Evolutionary conservation across 2,329 filamentous ascomycete genomes (phyloP).

Genomic region (Diaporthe sp.): DNA sequence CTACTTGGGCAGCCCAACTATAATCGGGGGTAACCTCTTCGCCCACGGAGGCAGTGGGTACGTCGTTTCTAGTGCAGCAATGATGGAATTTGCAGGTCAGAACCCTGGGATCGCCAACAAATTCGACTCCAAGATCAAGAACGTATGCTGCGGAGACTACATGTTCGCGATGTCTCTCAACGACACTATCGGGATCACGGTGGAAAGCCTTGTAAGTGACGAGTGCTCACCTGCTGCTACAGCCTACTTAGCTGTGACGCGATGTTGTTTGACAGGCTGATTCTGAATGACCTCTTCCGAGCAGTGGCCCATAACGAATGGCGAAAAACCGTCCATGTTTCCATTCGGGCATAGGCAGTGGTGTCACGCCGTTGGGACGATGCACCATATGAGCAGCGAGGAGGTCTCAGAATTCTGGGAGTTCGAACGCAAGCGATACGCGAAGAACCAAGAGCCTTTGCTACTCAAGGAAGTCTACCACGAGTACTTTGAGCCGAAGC

Average conservation of each 20-base stretch:
- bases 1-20: slow-evolving; percentile 65
- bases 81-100: slow-evolving; percentile 59
- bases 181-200: slow-evolving; percentile 56
- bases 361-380: slow-evolving; percentile 68
- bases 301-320: slow-evolving; percentile 67
- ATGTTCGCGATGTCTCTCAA: slow-evolving; percentile 61
- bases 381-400: slow-evolving; percentile 66
- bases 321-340: slow-evolving; percentile 66
- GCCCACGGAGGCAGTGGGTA: slow-evolving; percentile 70
- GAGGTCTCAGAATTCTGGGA: slow-evolving; percentile 64
- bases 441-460: slow-evolving; percentile 48
- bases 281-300: slow-evolving; percentile 1
- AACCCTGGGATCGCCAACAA: slow-evolving; percentile 58
- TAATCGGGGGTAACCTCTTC: slow-evolving; percentile 58
- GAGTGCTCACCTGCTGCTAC: not conserved
- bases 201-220: slow-evolving; percentile 57
- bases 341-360: slow-evolving; percentile 61
- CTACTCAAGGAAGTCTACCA: slow-evolving; percentile 62
- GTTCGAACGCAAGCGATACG: slow-evolving; percentile 59
- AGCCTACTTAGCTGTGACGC: not conserved
- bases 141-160: slow-evolving; percentile 65
- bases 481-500: slow-evolving; percentile 56
- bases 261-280: not conserved
- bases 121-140: slow-evolving; percentile 57
- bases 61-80: slow-evolving; percentile 63